Percentiles rank a stretch among this genome's conserved stretches.
Evolutionary conservation across 2,329 filamentous ascomycete genomes (phyloP).

Genomic region (Ilyonectria destructans): DNA sequence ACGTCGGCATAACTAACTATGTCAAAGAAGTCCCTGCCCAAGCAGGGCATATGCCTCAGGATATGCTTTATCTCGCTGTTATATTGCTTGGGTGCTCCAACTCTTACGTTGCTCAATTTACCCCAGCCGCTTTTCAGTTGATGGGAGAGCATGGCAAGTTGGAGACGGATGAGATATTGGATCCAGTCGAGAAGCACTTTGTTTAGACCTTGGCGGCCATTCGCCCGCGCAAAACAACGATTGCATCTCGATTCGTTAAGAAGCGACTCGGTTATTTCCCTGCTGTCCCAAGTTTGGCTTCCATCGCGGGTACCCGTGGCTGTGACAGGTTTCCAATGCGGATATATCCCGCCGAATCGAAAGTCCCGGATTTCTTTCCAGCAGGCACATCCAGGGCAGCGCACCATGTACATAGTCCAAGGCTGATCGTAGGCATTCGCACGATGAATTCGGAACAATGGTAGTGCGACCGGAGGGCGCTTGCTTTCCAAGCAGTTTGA

Average conservation of each 20-base stretch:
- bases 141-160: neutral
- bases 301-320: rapidly evolving
- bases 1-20: neutral
- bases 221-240: conserved; percentile 18
- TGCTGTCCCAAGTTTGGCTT: neutral
- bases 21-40: neutral
- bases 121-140: neutral
- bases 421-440: neutral
- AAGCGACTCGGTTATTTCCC: neutral
- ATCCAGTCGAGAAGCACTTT: conserved; percentile 12
- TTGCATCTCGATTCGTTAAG: conserved; percentile 29
- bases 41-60: neutral
- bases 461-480: neutral
- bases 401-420: conserved; percentile 35
- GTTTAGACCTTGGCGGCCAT: conserved; percentile 7
- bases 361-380: conserved; percentile 40
- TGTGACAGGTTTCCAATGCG: conserved; percentile 2
- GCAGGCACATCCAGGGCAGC: conserved; percentile 31
- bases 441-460: neutral
- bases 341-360: neutral
- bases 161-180: neutral
- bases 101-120: rapidly evolving
- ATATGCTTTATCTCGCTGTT: conserved; percentile 7
- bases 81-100: neutral
- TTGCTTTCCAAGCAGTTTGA: neutral